phyloP scores from a whole-genome alignment of 345 rosid species.

The Pistacia vera region DNA sequence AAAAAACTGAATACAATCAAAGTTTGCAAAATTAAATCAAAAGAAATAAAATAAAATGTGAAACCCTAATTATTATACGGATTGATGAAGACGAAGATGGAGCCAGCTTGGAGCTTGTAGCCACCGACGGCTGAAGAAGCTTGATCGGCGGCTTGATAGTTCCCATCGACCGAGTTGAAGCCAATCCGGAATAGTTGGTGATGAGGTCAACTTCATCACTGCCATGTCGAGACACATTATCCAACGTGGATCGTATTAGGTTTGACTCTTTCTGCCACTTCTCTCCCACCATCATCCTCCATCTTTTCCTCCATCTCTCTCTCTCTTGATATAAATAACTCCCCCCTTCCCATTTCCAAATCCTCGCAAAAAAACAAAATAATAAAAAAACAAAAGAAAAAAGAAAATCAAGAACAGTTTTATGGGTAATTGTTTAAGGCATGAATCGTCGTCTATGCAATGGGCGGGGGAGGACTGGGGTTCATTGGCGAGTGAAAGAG shows the following conservation, averaged over 20 bases:
- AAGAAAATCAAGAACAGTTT: not conserved
- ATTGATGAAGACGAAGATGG: too few relatives aligned
- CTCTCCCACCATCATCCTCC: not conserved
- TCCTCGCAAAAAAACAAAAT: slow-evolving; percentile 5
- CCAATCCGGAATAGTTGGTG: slow-evolving; percentile 13
- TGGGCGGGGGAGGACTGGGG: slow-evolving; percentile 67
- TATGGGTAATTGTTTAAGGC: slow-evolving; percentile 57
- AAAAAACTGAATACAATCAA: too few relatives aligned
- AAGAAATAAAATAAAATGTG: too few relatives aligned
- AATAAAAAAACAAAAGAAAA: not conserved
- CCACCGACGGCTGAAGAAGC: too few relatives aligned
- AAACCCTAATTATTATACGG: too few relatives aligned
- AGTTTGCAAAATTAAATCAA: too few relatives aligned
- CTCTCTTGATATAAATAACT: slow-evolving; percentile 10
- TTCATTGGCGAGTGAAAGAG: not conserved
- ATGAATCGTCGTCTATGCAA: slow-evolving; percentile 32
- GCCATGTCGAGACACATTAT: slow-evolving; percentile 39
- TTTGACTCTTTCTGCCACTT: slow-evolving; percentile 31
- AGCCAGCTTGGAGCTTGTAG: too few relatives aligned
- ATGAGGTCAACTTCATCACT: slow-evolving; percentile 30
- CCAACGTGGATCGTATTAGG: slow-evolving; percentile 42
- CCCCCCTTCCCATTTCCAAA: not conserved
- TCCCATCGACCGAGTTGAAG: not conserved
- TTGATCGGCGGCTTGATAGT: too few relatives aligned
- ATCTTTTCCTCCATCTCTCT: not conserved